These are phyloP conservation scores for Microsporum ferrugineum DNA, from an alignment of 2,329 filamentous ascomycete genomes.

Conservation along the genomic window DNA sequence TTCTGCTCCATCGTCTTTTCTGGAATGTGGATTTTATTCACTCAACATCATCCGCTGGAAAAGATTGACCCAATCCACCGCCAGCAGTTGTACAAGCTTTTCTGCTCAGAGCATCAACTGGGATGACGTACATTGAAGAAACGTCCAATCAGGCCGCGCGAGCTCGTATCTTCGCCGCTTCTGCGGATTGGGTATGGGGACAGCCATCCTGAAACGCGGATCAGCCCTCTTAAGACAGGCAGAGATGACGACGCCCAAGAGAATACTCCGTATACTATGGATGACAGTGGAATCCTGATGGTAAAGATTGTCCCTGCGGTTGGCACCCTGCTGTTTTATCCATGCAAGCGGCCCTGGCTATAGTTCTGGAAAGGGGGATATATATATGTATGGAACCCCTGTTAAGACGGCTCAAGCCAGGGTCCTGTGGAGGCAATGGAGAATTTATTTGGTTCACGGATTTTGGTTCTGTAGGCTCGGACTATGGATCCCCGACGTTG, in stretches of 20 bases:
- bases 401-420: background rate
- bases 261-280: background rate
- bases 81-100: background rate
- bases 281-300: no score
- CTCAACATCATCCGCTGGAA: background rate
- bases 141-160: background rate
- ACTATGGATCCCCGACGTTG: background rate
- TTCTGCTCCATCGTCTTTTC: background rate
- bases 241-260: background rate
- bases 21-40: background rate
- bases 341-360: background rate
- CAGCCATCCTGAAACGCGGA: background rate
- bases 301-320: background rate
- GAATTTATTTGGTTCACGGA: background rate
- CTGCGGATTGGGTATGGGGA: background rate
- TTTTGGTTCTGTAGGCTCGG: background rate
- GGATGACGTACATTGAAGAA: background rate
- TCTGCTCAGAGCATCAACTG: background rate
- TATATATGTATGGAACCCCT: background rate
- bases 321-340: background rate
- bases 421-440: background rate
- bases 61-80: background rate
- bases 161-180: background rate
- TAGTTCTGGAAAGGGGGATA: background rate
- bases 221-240: background rate